Conservation (phyloP, 257 asterid genomes). For the Galeopsis tetrahit region DNA sequence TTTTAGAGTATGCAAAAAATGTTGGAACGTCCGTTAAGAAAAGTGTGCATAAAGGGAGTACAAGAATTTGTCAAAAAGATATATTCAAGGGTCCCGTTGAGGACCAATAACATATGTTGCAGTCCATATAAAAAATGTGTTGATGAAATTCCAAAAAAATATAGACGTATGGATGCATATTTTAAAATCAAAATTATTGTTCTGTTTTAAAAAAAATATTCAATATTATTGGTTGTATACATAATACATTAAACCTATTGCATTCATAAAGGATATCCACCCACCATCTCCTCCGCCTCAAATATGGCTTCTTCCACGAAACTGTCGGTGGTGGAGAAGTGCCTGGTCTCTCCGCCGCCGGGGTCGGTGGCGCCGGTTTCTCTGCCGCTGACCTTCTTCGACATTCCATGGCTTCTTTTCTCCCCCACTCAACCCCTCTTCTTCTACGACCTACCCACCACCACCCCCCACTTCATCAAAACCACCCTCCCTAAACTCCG, state of each 20-base stretch:
- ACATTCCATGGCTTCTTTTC: slow-evolving; percentile 49
- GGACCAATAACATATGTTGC: too few species aligned
- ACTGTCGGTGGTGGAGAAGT: slow-evolving; percentile 36
- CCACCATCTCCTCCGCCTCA: neutral
- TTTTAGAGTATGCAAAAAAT: too few species aligned
- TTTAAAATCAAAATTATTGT: too few species aligned
- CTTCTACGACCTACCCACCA: slow-evolving; percentile 43
- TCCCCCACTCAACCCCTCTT: slow-evolving; percentile 48
- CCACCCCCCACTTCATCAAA: slow-evolving; percentile 37
- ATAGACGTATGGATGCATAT: too few species aligned
- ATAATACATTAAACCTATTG: neutral
- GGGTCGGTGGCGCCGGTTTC: slow-evolving; percentile 25
- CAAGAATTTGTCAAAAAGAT: too few species aligned
- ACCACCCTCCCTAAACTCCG: slow-evolving; percentile 43
- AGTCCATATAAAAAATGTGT: too few species aligned
- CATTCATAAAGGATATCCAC: neutral
- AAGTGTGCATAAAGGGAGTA: too few species aligned
- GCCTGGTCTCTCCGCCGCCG: slow-evolving; percentile 47
- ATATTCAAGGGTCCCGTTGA: too few species aligned
- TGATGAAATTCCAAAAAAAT: too few species aligned
- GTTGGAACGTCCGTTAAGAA: too few species aligned
- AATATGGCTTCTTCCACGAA: slow-evolving; percentile 35
- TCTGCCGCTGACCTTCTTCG: slow-evolving; percentile 47
- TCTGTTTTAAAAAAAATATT: too few species aligned
- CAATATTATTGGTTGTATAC: neutral